These are phyloP conservation scores for Skeletonema potamos DNA, from an alignment of 108 stramenopile genomes.

Conservation along the genomic window DNA sequence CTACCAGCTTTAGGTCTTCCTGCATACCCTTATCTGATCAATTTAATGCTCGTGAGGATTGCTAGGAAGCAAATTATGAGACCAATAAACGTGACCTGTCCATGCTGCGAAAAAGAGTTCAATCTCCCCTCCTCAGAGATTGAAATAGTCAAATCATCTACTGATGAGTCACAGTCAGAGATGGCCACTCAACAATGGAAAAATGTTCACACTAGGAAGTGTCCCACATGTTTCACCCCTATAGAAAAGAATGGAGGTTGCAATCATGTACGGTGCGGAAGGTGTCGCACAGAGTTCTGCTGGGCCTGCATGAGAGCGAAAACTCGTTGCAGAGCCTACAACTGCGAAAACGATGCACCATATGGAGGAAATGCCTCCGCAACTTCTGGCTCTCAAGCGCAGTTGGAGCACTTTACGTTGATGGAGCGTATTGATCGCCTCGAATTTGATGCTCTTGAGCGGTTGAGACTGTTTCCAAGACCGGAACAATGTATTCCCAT, in stretches of 20 bases:
- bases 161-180: slow-evolving; percentile 26
- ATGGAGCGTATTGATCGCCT: slow-evolving; percentile 14
- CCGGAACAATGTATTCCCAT: neutral
- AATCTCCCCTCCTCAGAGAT: slow-evolving; percentile 52
- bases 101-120: slow-evolving; percentile 58
- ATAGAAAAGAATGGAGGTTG: slow-evolving; percentile 51
- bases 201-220: slow-evolving; percentile 28
- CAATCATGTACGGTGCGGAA: slow-evolving; percentile 51
- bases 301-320: slow-evolving; percentile 69
- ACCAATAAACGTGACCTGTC: slow-evolving; percentile 63
- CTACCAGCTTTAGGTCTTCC: slow-evolving; percentile 24
- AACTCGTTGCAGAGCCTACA: slow-evolving; percentile 45
- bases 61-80: slow-evolving; percentile 43
- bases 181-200: slow-evolving; percentile 57
- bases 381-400: neutral
- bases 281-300: slow-evolving; percentile 59
- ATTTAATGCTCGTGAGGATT: slow-evolving; percentile 16
- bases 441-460: neutral
- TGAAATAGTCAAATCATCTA: slow-evolving; percentile 3
- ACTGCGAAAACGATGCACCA: slow-evolving; percentile 59
- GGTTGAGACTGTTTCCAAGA: neutral
- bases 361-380: slow-evolving; percentile 56
- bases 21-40: slow-evolving; percentile 27
- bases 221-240: slow-evolving; percentile 41
- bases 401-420: slow-evolving; percentile 8